Evolutionary conservation across 2,329 filamentous ascomycete species (phyloP), one percentile per base, ranked within the genome.

Genomic region (Arthrinium phaeospermum): DNA sequence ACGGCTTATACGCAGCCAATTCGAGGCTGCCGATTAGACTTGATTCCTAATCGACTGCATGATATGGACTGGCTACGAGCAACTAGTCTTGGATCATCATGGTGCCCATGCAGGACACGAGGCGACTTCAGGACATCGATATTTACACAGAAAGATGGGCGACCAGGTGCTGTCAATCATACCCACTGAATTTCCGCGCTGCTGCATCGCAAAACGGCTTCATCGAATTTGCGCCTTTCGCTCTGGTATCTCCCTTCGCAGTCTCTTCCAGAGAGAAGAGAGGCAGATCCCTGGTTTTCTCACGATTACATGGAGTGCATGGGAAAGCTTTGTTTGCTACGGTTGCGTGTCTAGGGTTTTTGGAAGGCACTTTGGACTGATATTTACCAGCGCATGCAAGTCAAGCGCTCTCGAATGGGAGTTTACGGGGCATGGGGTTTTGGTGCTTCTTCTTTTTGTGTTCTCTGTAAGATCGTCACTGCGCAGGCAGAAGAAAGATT

Each of bases 81-180:
- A 57, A 57, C 14, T 22, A 27, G 51, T 57, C 51, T 34, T 22
- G 51, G 51, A 16, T 57, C 27, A 30, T 34, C 51, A 34, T 34
- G 27, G 27, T 57, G 34, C 16, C 34, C 27, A 57, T 34, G 34
- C 51, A 27, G 19, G 51, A 57, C 51, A 57, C 51, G 51, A 57
- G 51, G 22, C 51, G 27, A 57, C 51, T 57, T 22, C 51, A 57
- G 51, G 51, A 57, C 27, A 57, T 57, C 30, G 41, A 68, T 30
- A 47, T 30, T 47, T 68, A 30, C 67, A 30, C 34, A 27, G 34
- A 34, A 46, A 47, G 37, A 68, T 47, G 41, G 67, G 67, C 67
- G 67, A 68, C 41, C 67, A 24, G 67, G 67, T 47, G 41, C 67
- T 34, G 30, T 41, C 67, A 47, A 68, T 68, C 67, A 68, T 68